Evolutionary conservation across 2,329 filamentous ascomycete species (phyloP).

Genomic region (Grosmannia serpens): DNA sequence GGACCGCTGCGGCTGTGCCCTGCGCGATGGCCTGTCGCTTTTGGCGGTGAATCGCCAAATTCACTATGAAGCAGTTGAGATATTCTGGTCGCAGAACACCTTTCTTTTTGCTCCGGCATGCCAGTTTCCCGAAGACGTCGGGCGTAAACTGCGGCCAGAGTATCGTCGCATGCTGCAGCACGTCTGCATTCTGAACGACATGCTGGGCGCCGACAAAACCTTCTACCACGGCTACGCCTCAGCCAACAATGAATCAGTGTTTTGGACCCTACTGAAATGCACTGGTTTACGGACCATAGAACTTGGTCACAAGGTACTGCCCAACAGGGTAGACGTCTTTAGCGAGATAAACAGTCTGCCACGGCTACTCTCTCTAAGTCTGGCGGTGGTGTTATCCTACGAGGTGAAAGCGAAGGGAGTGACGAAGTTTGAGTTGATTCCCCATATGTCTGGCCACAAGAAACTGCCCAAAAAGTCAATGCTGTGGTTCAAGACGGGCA

Average conservation of each 20-base stretch:
- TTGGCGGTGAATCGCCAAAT: conserved; percentile 8
- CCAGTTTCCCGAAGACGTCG: conserved; percentile 1
- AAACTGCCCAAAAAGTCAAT: background rate
- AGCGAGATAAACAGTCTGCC: background rate
- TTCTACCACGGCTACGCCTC: background rate
- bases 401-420: background rate
- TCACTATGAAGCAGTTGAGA: conserved; percentile 8
- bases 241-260: background rate
- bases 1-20: conserved; percentile 3
- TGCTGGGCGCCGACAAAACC: background rate
- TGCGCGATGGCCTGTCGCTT: conserved; percentile 8
- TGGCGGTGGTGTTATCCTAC: background rate
- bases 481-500: conserved; percentile 6
- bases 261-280: conserved; percentile 1
- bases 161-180: conserved; percentile 10
- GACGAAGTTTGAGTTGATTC: background rate
- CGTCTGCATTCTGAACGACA: conserved; percentile 6
- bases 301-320: background rate
- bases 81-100: conserved; percentile 11
- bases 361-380: background rate
- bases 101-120: conserved; percentile 1
- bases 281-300: conserved; percentile 7
- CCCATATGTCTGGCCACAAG: background rate
- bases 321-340: background rate
- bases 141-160: conserved; percentile 4